These are phyloP conservation scores for Mycosarcoma mackinlayi DNA, from an alignment of 1,284 basidiomycete genomes.

Conservation along the genomic window DNA sequence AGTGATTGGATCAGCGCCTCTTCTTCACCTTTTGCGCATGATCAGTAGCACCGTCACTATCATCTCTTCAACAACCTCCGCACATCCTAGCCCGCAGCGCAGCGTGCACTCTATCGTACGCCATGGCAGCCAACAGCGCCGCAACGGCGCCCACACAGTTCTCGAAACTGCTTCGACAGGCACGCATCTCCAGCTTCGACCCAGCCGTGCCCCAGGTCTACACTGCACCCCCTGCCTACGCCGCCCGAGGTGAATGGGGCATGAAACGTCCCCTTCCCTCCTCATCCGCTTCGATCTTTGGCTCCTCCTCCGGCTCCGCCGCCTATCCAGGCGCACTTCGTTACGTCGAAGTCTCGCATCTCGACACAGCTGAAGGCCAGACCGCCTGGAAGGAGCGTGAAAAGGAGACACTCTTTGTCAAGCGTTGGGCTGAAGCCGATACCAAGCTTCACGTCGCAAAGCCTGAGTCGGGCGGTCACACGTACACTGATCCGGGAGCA, in stretches of 20 bases:
- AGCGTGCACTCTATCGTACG: no score
- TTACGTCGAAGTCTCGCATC: slow-evolving; percentile 49
- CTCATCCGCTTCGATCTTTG: slow-evolving; percentile 41
- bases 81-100: background rate
- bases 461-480: slow-evolving; percentile 15
- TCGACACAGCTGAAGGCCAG: slow-evolving; percentile 58
- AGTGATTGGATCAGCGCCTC: background rate
- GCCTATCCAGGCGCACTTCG: slow-evolving; percentile 52
- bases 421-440: slow-evolving; percentile 57
- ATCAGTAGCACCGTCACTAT: slow-evolving; percentile 8
- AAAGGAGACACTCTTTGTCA: slow-evolving; percentile 56
- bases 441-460: slow-evolving; percentile 45
- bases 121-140: slow-evolving; percentile 33
- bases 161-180: slow-evolving; percentile 54
- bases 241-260: slow-evolving; percentile 63
- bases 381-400: slow-evolving; percentile 60
- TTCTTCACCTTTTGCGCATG: background rate
- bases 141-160: slow-evolving; percentile 47
- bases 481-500: slow-evolving; percentile 21
- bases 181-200: slow-evolving; percentile 58
- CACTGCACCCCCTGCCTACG: slow-evolving; percentile 57
- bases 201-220: slow-evolving; percentile 59
- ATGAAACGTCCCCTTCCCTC: slow-evolving; percentile 61
- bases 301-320: slow-evolving; percentile 50
- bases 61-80: background rate